Base-by-base conservation (phyloP, 2,329 filamentous ascomycete genomes). In the Penicillium sp. region DNA sequence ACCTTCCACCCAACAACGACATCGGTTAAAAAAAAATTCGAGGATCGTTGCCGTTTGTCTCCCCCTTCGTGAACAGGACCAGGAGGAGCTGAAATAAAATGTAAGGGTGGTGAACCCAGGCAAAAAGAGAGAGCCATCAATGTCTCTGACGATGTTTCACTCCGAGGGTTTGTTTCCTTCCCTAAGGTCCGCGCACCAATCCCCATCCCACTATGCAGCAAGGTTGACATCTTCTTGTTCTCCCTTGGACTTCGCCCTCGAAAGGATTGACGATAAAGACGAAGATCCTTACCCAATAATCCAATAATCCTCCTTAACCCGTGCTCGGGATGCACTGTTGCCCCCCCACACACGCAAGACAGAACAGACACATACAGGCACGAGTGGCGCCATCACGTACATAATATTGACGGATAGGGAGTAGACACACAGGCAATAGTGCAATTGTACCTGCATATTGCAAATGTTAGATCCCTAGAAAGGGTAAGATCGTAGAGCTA, bases 141-240 rank as follows among this genome's bases (percentile, higher is more conserved):
- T 48, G 31, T 46, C 37, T 41, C 37, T 50, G 31, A 31, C 4
- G 28, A 41, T 46, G 48, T 51, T 51, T 51, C 48, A 51, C 37
- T 17, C 22, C 24, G 35, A 45, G 32, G 31, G n/a, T 15, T 42
- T 35, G 9, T 22, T 32, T 22, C 28, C 24, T 32, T 22, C 28
- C 24, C 29, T 24, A 22, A 41, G 40, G 31, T 26, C 37, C 32
- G 31, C 43, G 17, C 29, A 35, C 48, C 26, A 35, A 51, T 51
- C 31, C 35, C 35, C 15, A 42, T 40, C 48, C 35, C 26, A 37
- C 24, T 26, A 19, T 26, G 24, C 43, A 44, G 24, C 38, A 21
- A 29, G 24, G 37, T 50, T 45, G 42, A 21, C 13, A 28, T 26
- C 10, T 15, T 12, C 8, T 38, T 12, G 8, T 38, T n/a, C 37